Base-by-base conservation (phyloP, 371 early-diverging fungal species). In the Mucor racemosus region DNA sequence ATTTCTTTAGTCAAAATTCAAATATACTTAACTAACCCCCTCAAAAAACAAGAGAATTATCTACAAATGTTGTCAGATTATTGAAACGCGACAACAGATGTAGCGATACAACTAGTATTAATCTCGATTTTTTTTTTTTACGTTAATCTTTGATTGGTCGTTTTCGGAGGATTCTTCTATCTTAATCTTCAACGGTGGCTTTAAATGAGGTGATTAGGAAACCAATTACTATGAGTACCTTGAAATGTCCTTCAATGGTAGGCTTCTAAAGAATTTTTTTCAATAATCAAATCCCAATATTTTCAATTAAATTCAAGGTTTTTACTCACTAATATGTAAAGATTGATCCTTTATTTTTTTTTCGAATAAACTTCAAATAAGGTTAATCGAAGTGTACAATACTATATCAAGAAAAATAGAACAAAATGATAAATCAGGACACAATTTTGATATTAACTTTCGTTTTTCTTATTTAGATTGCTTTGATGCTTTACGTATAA, bases 351-450 rank as follows among this genome's bases (percentile, higher is more conserved):
- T 19, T 21, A 11, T 53, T 19, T 8, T 53, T 53, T 53, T 31
- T 50, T 21, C 50, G 35, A 55, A n/a, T 35, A 9, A n/a, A 34
- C 3, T 36, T 56, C 56, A 56, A 17, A 36, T 36, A 36, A 36
- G 35, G 35, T 3, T 42, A 64, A 64, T 64, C 64, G 64, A 64
- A 64, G 44, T 35, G 64, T 41, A 64, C 19, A 42, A 64, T 64
- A 64, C 64, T 64, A 64, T 56, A 64, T 56, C 44, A 55, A 64
- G 64, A 41, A 56, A 55, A 50, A 34, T 42, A 56, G 64, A 64
- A 64, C 41, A 62, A 62, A 62, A 62, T 17, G 10, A 61, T 19
- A 48, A 46, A 35, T 46, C 5, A 48, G 35, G 36, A 35, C n/a
- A 48, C 17, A 17, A 36, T 34, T 15, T 6, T 35, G 9, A 36